Evolutionary conservation across 192 early-diverging fungal genomes (phyloP).

Genomic region (Tieghemiomyces parasiticus): DNA sequence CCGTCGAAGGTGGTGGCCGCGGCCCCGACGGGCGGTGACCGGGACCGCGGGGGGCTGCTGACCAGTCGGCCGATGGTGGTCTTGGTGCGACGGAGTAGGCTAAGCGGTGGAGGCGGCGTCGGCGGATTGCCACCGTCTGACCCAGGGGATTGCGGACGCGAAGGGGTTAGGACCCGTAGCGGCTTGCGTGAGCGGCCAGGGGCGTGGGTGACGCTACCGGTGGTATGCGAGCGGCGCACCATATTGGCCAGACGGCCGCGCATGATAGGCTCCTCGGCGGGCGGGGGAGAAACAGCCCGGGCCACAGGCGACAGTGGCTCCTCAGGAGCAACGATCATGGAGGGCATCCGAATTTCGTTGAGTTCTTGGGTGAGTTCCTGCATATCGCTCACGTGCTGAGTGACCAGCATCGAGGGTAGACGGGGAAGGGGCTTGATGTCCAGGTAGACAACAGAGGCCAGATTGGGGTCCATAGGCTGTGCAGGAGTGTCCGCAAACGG

Average conservation of each 20-base stretch:
- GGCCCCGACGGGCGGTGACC: too few species aligned
- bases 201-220: not conserved
- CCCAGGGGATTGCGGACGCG: too few species aligned
- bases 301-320: too few species aligned
- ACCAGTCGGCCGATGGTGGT: not conserved
- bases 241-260: constrained; percentile 5
- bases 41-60: too few species aligned
- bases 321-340: too few species aligned
- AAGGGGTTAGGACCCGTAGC: too few species aligned
- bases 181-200: too few species aligned
- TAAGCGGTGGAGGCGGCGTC: not conserved
- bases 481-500: too few species aligned
- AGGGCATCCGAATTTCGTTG: not conserved
- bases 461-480: too few species aligned
- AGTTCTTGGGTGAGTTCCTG: not conserved
- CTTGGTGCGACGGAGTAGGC: not conserved
- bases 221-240: constrained; percentile 1
- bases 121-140: not conserved
- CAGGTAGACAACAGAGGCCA: not conserved
- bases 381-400: not conserved
- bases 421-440: not conserved
- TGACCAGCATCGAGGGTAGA: not conserved
- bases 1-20: too few species aligned
- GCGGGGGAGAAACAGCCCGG: too few species aligned
- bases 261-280: not conserved